Conservation (phyloP, 1,139 yeast genomes). For the Petasospora rhodanensis region DNA sequence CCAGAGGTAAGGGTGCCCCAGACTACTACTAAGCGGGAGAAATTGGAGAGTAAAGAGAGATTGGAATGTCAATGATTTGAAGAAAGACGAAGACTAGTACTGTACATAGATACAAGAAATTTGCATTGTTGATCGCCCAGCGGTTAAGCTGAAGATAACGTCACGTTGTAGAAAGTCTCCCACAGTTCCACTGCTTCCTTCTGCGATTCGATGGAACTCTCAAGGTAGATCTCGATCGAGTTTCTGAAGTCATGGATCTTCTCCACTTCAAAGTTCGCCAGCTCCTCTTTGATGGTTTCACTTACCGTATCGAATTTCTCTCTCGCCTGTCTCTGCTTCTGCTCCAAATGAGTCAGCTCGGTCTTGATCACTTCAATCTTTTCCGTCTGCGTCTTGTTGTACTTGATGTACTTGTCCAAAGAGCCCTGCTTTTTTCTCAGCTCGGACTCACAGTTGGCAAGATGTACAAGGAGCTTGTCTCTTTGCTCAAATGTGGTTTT, state of each 20-base stretch:
- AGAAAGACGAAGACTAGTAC: slow-evolving; percentile 2
- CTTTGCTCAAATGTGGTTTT: slow-evolving; percentile 74
- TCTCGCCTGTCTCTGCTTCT: slow-evolving; percentile 52
- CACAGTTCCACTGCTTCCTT: slow-evolving; percentile 92
- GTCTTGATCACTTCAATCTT: slow-evolving; percentile 48
- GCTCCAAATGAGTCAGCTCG: slow-evolving; percentile 57
- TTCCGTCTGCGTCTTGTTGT: slow-evolving; percentile 58
- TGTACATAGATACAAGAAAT: neutral
- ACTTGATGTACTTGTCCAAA: slow-evolving; percentile 51
- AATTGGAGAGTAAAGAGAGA: too few species aligned
- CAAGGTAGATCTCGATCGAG: slow-evolving; percentile 85
- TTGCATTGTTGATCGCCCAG: slow-evolving; percentile 2
- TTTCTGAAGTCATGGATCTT: slow-evolving; percentile 84
- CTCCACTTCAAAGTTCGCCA: slow-evolving; percentile 66
- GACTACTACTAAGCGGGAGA: too few species aligned
- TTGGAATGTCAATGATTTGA: too few species aligned
- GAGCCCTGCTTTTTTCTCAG: slow-evolving; percentile 41
- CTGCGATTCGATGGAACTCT: slow-evolving; percentile 87
- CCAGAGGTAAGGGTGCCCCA: too few species aligned
- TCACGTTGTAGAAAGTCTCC: slow-evolving; percentile 68
- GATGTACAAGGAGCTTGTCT: slow-evolving; percentile 59
- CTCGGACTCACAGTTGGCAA: slow-evolving; percentile 50
- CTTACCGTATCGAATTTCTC: slow-evolving; percentile 58
- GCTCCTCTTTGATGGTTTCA: slow-evolving; percentile 61
- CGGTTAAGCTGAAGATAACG: slow-evolving; percentile 9